Evolutionary conservation across 2,329 filamentous ascomycete genomes (phyloP).

Genomic region (Clonostachys solani): DNA sequence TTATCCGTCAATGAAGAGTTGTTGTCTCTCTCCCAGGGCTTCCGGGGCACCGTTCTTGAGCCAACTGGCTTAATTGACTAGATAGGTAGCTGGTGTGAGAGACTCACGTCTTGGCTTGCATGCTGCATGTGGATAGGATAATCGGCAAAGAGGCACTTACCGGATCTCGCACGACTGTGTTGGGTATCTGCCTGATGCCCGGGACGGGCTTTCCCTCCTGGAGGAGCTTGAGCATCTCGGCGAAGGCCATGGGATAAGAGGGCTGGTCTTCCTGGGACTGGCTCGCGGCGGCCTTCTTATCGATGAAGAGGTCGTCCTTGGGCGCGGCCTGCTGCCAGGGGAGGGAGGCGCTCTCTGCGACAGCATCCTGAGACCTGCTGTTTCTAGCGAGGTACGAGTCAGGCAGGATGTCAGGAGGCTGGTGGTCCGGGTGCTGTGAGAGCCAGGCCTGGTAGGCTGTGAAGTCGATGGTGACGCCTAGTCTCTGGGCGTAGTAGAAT

Average conservation of each 20-base stretch:
- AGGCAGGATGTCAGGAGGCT: slow-evolving; percentile 27
- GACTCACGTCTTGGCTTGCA: neutral
- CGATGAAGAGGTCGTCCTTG: slow-evolving; percentile 39
- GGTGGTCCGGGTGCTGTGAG: slow-evolving; percentile 22
- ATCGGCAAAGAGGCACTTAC: slow-evolving; percentile 33
- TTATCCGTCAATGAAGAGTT: slow-evolving; percentile 7
- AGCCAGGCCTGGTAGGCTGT: slow-evolving; percentile 65
- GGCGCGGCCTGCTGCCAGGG: slow-evolving; percentile 46
- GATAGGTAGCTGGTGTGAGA: neutral
- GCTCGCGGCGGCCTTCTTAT: slow-evolving; percentile 22
- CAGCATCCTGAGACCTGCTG: neutral
- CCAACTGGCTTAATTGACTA: slow-evolving; percentile 45
- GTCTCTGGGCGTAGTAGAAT: slow-evolving; percentile 58
- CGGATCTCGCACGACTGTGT: slow-evolving; percentile 69
- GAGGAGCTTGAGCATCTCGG: slow-evolving; percentile 81
- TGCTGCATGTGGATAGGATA: neutral
- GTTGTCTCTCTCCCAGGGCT: slow-evolving; percentile 74
- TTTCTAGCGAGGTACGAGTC: slow-evolving; percentile 17
- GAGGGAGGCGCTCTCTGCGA: neutral
- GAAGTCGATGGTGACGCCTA: slow-evolving; percentile 57
- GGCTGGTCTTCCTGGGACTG: slow-evolving; percentile 40
- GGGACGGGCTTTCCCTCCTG: slow-evolving; percentile 79
- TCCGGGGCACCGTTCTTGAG: slow-evolving; percentile 40
- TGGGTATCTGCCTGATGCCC: slow-evolving; percentile 82
- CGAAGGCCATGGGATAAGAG: slow-evolving; percentile 77